These are phyloP conservation scores for Cylindrotheca fusiformis DNA, from an alignment of 108 stramenopile genomes.

Conservation along the genomic window DNA sequence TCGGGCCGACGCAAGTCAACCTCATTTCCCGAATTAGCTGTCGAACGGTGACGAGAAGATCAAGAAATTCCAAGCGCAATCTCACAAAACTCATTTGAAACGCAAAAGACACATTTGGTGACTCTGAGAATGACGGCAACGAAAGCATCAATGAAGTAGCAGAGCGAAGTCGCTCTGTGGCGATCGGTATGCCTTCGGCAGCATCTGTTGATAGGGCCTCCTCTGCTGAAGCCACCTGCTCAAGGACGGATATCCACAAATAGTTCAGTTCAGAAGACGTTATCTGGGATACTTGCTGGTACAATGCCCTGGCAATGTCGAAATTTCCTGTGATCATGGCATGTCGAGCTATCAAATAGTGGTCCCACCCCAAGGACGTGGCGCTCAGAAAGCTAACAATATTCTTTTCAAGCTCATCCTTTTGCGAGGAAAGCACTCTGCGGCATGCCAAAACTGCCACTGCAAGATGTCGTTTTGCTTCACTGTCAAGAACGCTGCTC, in stretches of 20 bases:
- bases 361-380: slow-evolving; percentile 16
- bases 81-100: slow-evolving; percentile 34
- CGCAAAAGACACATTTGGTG: slow-evolving; percentile 6
- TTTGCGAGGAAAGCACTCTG: slow-evolving; percentile 17
- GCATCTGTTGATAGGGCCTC: slow-evolving; percentile 12
- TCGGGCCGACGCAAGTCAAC: slow-evolving; percentile 32
- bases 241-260: slow-evolving; percentile 36
- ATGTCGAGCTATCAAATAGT: slow-evolving; percentile 32
- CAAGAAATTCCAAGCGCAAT: slow-evolving; percentile 43
- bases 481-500: not conserved
- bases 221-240: slow-evolving; percentile 36
- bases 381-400: not conserved
- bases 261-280: slow-evolving; percentile 29
- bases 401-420: not conserved
- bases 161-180: slow-evolving; percentile 15
- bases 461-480: slow-evolving; percentile 12
- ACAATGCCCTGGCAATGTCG: slow-evolving; percentile 16
- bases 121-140: slow-evolving; percentile 2
- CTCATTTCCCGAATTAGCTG: slow-evolving; percentile 46
- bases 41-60: slow-evolving; percentile 30
- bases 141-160: slow-evolving; percentile 19
- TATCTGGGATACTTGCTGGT: slow-evolving; percentile 5
- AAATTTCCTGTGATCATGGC: slow-evolving; percentile 37
- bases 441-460: slow-evolving; percentile 34
- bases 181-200: slow-evolving; percentile 33